A percentile compares a stretch with the other conserved stretches of the same genome.
These are phyloP conservation scores for Cladosporium austrohemisphaericum DNA, from an alignment of 2,329 filamentous ascomycete genomes.

Conservation along the genomic window DNA sequence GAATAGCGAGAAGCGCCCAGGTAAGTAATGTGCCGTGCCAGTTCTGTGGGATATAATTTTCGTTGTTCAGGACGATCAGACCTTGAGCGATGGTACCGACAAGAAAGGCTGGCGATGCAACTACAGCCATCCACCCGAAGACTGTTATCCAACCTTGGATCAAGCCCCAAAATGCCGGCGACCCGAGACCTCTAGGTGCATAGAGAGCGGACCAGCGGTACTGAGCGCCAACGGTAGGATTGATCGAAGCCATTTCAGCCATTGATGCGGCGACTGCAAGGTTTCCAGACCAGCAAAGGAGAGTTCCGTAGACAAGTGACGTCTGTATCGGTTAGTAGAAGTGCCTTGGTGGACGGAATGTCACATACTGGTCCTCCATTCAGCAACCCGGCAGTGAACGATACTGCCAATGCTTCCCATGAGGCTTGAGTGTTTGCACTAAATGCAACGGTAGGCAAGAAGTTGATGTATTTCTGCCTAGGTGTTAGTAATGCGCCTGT, in stretches of 20 bases:
- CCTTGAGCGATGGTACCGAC: conserved; percentile 35
- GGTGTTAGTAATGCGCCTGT: not conserved
- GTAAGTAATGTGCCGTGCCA: conserved; percentile 42
- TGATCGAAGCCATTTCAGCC: conserved; percentile 19
- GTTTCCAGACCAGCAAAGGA: conserved; percentile 11
- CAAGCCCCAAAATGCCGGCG: conserved; percentile 15
- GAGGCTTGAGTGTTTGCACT: conserved; percentile 6
- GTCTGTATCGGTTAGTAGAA: not conserved
- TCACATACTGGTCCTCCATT: conserved; percentile 15
- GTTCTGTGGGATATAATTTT: conserved; percentile 32
- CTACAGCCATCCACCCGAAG: conserved; percentile 38
- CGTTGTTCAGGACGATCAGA: conserved; percentile 36
- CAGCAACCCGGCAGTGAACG: conserved; percentile 9
- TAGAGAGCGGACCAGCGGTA: conserved; percentile 17
- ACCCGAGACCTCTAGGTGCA: conserved; percentile 1
- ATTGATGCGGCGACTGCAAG: conserved; percentile 13
- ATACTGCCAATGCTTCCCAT: conserved; percentile 15
- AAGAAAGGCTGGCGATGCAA: conserved; percentile 34
- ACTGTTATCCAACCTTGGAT: conserved; percentile 33
- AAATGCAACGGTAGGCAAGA: conserved; percentile 13
- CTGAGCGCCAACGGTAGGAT: conserved; percentile 16
- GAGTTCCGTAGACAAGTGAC: conserved; percentile 12
- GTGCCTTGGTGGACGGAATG: not conserved
- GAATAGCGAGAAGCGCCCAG: conserved; percentile 28
- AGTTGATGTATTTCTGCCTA: conserved; percentile 14